These are phyloP conservation scores for Tuber magnatum DNA, from an alignment of 495 filamentous ascomycete species.

Conservation along the genomic window DNA sequence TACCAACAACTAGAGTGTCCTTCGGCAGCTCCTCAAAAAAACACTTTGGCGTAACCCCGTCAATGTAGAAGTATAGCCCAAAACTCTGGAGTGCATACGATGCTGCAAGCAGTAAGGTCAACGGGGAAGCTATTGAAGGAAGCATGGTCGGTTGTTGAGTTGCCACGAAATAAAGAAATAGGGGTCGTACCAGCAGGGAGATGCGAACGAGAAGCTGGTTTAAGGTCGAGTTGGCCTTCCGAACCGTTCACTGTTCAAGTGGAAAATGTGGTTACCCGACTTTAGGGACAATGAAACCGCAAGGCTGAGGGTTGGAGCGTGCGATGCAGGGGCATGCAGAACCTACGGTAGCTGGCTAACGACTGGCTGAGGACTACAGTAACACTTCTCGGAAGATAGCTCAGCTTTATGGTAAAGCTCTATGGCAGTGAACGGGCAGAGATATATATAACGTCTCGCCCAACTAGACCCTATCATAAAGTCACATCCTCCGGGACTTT, in stretches of 20 bases:
- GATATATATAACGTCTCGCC: neutral
- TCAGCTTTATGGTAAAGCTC: neutral
- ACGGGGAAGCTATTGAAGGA: slow-evolving; percentile 27
- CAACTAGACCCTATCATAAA: neutral
- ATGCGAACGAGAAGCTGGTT: neutral
- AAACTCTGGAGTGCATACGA: slow-evolving; percentile 53
- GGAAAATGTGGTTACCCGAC: neutral
- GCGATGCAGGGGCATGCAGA: too few species aligned
- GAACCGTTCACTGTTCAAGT: neutral
- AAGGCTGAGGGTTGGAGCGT: neutral
- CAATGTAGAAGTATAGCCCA: slow-evolving; percentile 93
- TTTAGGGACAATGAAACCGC: neutral
- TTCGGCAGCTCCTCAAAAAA: slow-evolving; percentile 98
- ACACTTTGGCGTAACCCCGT: slow-evolving; percentile 72
- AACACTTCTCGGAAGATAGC: neutral
- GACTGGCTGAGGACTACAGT: neutral
- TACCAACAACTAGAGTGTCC: slow-evolving; percentile 91
- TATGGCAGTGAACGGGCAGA: neutral
- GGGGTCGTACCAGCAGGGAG: slow-evolving; percentile 3
- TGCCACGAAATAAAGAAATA: slow-evolving; percentile 9
- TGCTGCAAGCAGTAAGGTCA: slow-evolving; percentile 32
- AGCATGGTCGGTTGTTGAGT: slow-evolving; percentile 23
- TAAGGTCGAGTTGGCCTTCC: neutral
- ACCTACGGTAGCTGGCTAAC: neutral
- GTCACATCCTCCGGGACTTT: neutral